Base-by-base conservation (phyloP, 768 basidiomycete species). In the Mrakia hoshinonis region DNA sequence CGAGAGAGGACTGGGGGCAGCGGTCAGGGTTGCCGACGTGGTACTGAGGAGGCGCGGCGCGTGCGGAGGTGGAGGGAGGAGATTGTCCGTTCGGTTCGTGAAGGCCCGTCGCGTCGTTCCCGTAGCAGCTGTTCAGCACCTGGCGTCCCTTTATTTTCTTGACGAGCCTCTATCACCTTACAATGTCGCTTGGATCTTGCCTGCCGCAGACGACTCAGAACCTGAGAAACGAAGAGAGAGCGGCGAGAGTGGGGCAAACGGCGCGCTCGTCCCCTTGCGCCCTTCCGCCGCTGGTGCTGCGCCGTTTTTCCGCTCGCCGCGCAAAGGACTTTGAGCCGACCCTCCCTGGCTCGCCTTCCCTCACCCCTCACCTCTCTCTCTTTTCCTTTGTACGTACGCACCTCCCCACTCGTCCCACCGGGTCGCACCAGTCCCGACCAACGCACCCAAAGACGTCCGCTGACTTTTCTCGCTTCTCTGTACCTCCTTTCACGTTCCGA, bases 361-460 rank as follows among this genome's bases (percentile, higher is more conserved):
- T 79, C 79, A 78, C 0, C 65, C 76, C 58, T 54, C 69, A 31
- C 68, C 72, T 76, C 78, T 79, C 82, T 82, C 82, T 84, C 82
- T 82, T 84, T 84, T 86, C 83, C 82, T 79, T 76, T 47, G 34
- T 58, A 24, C 26, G 15, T n/a, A 24, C n/a, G 76, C 79, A 75
- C 75, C 74, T 73, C 76, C 78, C 78, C 76, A 77, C 76, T 74
- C 76, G 76, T 80, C 80, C 79, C 22, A 11, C n/a, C 49, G 49
- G 20, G 20, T 51, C 20, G 5, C n/a, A 36, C 58, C 13, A 31
- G 15, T n/a, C 15, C 81, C 81, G 80, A 52, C 61, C 52, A 66
- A 79, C 80, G 82, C 80, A 81, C 29, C 62, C 83, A 84, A 83
- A 84, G 84, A 81, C 74, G 10, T 78, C 74, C 75, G 46, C 60